A percentile compares a stretch with the other conserved stretches of the same genome.
phyloP scores from a whole-genome alignment of 176 grass and related monocot species.

The Themeda triandra region DNA sequence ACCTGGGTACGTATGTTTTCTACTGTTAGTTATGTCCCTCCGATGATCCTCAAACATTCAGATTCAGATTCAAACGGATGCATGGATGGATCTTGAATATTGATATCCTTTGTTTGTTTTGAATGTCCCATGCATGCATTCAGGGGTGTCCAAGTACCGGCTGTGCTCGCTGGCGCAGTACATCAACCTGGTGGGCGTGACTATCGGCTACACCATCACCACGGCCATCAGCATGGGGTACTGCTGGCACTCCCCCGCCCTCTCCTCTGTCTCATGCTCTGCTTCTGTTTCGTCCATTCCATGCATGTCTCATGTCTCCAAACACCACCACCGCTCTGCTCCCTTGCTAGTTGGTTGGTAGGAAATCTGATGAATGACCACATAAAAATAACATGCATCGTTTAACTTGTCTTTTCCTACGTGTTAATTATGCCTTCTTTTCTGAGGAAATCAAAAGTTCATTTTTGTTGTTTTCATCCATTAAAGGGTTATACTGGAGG shows the following conservation, averaged over 20 bases:
- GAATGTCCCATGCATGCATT: background rate
- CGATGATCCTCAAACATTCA: too few species aligned
- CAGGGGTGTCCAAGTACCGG: slow-evolving; percentile 62
- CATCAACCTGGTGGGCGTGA: slow-evolving; percentile 75
- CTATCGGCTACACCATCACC: slow-evolving; percentile 92
- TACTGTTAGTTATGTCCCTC: too few species aligned
- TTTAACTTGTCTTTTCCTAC: too few species aligned
- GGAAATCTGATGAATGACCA: too few species aligned
- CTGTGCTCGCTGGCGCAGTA: slow-evolving; percentile 83
- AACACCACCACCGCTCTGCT: background rate
- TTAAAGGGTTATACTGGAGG: background rate
- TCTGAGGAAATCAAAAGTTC: background rate
- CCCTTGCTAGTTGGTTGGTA: background rate
- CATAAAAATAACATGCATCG: too few species aligned
- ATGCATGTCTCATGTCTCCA: background rate
- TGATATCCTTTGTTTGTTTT: background rate
- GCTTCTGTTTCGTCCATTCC: background rate
- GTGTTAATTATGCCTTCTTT: too few species aligned
- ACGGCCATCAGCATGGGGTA: slow-evolving; percentile 98
- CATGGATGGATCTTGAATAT: background rate
- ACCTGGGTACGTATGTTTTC: slow-evolving; percentile 42
- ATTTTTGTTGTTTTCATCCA: too few species aligned
- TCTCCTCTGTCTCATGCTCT: background rate
- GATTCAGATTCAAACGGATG: background rate
- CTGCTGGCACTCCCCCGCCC: background rate